A percentile compares a stretch with the other conserved stretches of the same genome.
Evolutionary conservation across 1,139 yeast genomes (phyloP).

Genomic region (Yamadazyma diddensiae): DNA sequence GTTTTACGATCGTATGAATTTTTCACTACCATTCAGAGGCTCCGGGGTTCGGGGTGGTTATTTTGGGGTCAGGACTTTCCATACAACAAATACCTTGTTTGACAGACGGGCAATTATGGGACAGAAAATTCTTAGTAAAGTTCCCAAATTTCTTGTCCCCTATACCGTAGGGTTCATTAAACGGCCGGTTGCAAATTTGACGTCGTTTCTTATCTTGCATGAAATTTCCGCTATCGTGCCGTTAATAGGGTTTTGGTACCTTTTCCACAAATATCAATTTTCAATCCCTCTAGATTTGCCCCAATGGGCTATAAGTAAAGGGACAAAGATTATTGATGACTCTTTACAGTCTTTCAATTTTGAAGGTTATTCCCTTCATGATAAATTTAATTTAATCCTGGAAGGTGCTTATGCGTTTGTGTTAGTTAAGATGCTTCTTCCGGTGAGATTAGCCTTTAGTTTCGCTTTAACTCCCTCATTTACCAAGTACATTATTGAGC

Average conservation of each 20-base stretch:
- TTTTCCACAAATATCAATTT: conserved; percentile 54
- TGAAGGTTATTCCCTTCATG: conserved; percentile 38
- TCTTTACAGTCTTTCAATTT: conserved; percentile 35
- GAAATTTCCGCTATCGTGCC: conserved; percentile 85
- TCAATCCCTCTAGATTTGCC: conserved; percentile 56
- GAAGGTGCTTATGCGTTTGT: conserved; percentile 93
- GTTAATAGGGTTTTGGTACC: conserved; percentile 71
- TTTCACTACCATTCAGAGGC: too few species aligned
- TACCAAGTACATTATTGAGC: conserved; percentile 57
- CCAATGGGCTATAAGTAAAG: conserved; percentile 61
- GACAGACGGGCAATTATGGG: conserved; percentile 16
- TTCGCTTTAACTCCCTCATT: conserved; percentile 65
- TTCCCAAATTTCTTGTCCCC: conserved; percentile 50
- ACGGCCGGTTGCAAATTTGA: conserved; percentile 70
- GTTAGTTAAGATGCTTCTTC: conserved; percentile 63
- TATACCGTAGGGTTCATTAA: conserved; percentile 48
- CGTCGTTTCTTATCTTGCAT: conserved; percentile 76
- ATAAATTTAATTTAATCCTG: conserved; percentile 55
- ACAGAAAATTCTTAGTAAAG: conserved; percentile 27
- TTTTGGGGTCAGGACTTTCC: conserved; percentile 1
- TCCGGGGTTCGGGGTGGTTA: background rate
- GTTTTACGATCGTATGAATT: background rate
- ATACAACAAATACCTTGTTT: background rate
- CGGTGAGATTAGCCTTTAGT: conserved; percentile 57
- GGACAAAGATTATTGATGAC: conserved; percentile 56